These are phyloP conservation scores for Mitragyna speciosa DNA, from an alignment of 257 asterid species.

Conservation along the genomic window DNA sequence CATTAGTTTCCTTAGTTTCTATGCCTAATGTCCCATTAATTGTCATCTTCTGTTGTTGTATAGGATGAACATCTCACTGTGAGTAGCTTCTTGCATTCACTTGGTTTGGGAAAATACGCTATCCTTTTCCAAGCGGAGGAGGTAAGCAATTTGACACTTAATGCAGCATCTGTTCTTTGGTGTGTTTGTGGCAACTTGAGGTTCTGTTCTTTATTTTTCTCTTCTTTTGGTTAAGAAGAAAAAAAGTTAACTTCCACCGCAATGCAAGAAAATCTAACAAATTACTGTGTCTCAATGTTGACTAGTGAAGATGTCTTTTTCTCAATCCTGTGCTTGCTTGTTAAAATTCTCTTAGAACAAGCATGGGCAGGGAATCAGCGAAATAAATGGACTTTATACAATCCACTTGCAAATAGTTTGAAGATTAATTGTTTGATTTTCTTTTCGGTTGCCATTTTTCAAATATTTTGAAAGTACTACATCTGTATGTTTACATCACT, in stretches of 20 bases:
- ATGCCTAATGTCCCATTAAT: background rate
- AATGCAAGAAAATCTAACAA: too few relatives aligned
- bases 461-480: background rate
- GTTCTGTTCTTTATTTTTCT: background rate
- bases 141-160: slow-evolving; percentile 33
- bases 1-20: background rate
- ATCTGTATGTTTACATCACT: background rate
- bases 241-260: background rate
- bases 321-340: background rate
- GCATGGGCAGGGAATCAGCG: background rate
- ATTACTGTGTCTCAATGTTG: background rate
- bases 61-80: slow-evolving; percentile 55
- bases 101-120: slow-evolving; percentile 63
- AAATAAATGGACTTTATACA: background rate
- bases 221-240: background rate
- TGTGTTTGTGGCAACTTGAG: background rate
- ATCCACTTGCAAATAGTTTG: background rate
- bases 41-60: slow-evolving; percentile 22
- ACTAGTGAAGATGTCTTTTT: background rate
- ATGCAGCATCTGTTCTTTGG: background rate
- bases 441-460: background rate
- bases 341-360: background rate
- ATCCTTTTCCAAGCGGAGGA: slow-evolving; percentile 77
- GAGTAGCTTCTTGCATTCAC: slow-evolving; percentile 50
- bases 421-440: too few relatives aligned